Evolutionary conservation across 2,329 filamentous ascomycete species (phyloP).

Genomic region (Exophiala oligosperma): DNA sequence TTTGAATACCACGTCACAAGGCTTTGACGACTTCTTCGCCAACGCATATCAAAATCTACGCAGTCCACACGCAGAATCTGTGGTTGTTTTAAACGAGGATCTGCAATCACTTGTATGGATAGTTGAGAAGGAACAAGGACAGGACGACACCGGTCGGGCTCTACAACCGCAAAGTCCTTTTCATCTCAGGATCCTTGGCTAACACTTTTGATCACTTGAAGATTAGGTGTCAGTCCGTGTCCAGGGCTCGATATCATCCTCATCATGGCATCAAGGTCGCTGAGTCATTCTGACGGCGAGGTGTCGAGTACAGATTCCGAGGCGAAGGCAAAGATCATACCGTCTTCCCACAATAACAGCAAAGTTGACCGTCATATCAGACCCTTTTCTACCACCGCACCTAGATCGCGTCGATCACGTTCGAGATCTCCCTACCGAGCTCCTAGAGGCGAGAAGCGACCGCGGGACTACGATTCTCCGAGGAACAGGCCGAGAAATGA

Average conservation of each 20-base stretch:
- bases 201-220: conserved; percentile 27
- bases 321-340: conserved; percentile 82
- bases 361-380: conserved; percentile 92
- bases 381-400: conserved; percentile 54
- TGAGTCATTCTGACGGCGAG: conserved; percentile 83
- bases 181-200: conserved; percentile 27
- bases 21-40: too few species aligned
- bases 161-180: conserved; percentile 28
- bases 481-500: conserved; percentile 34
- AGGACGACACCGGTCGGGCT: conserved; percentile 32
- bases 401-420: conserved; percentile 38
- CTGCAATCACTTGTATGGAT: not conserved
- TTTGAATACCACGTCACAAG: not conserved
- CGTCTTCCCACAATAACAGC: conserved; percentile 71
- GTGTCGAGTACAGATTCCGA: conserved; percentile 73
- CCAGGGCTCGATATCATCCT: conserved; percentile 26
- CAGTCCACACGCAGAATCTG: too few species aligned
- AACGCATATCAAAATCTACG: too few species aligned
- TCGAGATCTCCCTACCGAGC: conserved; percentile 45
- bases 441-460: conserved; percentile 43
- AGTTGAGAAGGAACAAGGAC: conserved; percentile 17
- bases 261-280: conserved; percentile 51
- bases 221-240: conserved; percentile 29
- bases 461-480: conserved; percentile 39
- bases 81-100: too few species aligned